Conservation (phyloP, 768 basidiomycete genomes). For the Rhodotorula babjevae region DNA sequence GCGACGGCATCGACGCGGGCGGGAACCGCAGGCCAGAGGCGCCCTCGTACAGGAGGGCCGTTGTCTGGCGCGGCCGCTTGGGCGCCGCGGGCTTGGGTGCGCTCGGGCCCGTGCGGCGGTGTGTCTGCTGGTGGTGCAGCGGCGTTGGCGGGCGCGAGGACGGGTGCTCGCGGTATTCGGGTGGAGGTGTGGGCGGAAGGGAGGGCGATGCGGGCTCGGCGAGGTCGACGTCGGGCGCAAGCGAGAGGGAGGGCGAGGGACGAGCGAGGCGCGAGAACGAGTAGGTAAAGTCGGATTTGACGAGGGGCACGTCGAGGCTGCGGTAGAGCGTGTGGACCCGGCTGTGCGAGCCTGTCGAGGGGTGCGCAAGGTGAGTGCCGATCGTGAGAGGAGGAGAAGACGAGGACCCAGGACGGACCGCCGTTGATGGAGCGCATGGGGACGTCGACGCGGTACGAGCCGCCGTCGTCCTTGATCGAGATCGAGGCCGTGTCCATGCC, state of each 20-base stretch:
- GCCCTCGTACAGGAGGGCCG: constrained; percentile 29
- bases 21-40: constrained; percentile 20
- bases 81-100: background rate
- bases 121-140: background rate
- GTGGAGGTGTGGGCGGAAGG: background rate
- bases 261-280: constrained; percentile 57
- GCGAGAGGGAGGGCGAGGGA: constrained; percentile 43
- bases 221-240: background rate
- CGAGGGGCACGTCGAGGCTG: constrained; percentile 59
- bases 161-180: background rate
- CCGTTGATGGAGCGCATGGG: constrained; percentile 80
- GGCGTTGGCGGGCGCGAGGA: background rate
- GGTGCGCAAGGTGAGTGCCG: background rate
- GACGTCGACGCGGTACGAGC: constrained; percentile 59
- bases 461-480: constrained; percentile 43
- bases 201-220: background rate
- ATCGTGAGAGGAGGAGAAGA: background rate
- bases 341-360: constrained; percentile 66
- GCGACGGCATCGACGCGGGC: constrained; percentile 36
- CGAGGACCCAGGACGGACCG: constrained; percentile 52
- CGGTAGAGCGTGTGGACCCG: constrained; percentile 65
- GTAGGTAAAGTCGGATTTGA: constrained; percentile 61
- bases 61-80: background rate
- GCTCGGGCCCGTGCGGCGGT: too few species aligned
- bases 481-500: constrained; percentile 64